Evolutionary conservation across 2,329 filamentous ascomycete genomes (phyloP).

Genomic region (Ophiostoma pallidulum): DNA sequence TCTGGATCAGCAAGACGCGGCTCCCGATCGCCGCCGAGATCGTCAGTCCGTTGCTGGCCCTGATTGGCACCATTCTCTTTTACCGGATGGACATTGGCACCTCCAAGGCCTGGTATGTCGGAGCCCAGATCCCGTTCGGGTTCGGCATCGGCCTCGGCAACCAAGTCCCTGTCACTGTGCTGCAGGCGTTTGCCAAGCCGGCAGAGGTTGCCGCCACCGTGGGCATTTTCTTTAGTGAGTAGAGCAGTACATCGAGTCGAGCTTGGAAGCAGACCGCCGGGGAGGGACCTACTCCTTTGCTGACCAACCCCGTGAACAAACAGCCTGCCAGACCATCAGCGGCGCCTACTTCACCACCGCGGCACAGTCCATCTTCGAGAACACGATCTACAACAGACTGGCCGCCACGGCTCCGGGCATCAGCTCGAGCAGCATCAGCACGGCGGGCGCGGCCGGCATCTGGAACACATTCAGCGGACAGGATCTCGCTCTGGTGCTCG

Average conservation of each 20-base stretch:
- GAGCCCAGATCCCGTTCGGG: conserved; percentile 1
- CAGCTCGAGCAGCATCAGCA: background rate
- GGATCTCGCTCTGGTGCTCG: background rate
- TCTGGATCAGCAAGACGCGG: background rate
- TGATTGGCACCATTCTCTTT: background rate
- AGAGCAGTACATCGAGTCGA: no score
- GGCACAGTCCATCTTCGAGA: conserved; percentile 1
- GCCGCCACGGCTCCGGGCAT: background rate
- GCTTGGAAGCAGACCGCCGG: background rate
- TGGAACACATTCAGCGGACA: background rate
- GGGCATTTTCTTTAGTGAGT: background rate
- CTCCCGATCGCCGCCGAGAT: background rate
- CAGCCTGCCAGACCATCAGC: background rate
- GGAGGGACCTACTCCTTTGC: background rate
- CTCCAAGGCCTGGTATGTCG: conserved; percentile 1
- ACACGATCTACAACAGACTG: background rate
- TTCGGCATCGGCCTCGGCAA: conserved; percentile 2
- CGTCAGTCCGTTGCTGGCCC: background rate
- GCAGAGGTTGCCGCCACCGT: background rate
- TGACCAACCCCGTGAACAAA: background rate
- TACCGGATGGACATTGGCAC: conserved; percentile 1
- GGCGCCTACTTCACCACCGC: conserved; percentile 2
- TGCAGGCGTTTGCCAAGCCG: conserved; percentile 2
- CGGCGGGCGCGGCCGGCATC: background rate
- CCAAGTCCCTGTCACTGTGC: background rate